Base-by-base conservation (phyloP, 306 rosid species). In the Abrus precatorius region DNA sequence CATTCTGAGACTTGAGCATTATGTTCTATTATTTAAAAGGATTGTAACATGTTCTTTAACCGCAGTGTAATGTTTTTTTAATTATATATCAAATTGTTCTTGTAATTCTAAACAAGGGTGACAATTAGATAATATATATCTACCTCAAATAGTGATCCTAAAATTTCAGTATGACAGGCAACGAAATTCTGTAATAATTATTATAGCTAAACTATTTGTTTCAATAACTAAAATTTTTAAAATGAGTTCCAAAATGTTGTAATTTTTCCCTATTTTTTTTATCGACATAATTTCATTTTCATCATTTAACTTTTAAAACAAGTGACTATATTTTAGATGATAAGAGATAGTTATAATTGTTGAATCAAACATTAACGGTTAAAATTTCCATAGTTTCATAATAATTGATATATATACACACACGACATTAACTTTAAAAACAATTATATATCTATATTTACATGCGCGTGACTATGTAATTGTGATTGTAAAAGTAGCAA, bases 111-210 rank as follows among this genome's bases (percentile, higher is more conserved):
- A 28, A 9, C 40, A 45, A 47, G 41, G 44, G 14, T 36, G 4
- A 36, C 4, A 36, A 36, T 36, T 36, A 36, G 40, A 36, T 36
- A 36, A 36, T 2, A 36, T 64, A 34, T 7, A 36, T 64, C 32
- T 7, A 36, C 32, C 32, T n/a, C 48, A 38, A 36, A 14, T n/a
- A 38, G 11, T 30, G 12, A 65, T 43, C n/a, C 34, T 1, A 1
- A 65, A 65, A 65, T 41, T 41, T 40, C 34, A 20, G 71, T 65
- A 33, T 65, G 6, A 43, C 20, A 67, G 28, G 48, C 44, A 55
- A 32, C 48, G 43, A 69, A 67, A 10, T 5, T 68, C 9, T 10
- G 43, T 27, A 67, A 45, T 44, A 27, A 5, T 20, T 20, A 20
- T 20, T 29, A 5, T 43, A 68, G 20, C 38, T 29, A 68, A 29